Base-by-base conservation (phyloP, 2,329 filamentous ascomycete genomes). In the Aspergillus persii region DNA sequence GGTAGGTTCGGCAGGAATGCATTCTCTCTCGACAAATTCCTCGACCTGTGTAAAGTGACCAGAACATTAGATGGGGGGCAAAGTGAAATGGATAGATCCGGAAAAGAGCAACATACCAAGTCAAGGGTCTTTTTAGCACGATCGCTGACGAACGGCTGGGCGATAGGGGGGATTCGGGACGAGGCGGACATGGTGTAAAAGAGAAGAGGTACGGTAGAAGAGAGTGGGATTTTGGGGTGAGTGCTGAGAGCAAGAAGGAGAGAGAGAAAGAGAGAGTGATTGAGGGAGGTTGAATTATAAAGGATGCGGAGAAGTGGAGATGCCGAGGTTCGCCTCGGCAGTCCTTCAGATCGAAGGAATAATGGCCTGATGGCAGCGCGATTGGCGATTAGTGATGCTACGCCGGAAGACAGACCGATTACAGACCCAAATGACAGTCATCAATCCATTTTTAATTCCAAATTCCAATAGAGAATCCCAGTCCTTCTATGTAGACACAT, bases 21-120 rank as follows among this genome's bases (percentile, higher is more conserved):
- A 99, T 82, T 96, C 93, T 78, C 96, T 93, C 74, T 98, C 91
- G 68, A 99, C 95, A 71, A 99, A 99, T 77, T 92, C 92, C 81
- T 94, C 91, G 67, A 99, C 91, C 84, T 86, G 64, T 86, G 64
- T 26, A 18, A 3, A 47, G 15, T 3, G 50, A 23, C 48, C 39
- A 44, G 63, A 31, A 3, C 62, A 61, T 60, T 51, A 46, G 53
- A 18, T 29, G 29, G 8, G 2, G 8, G 15, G 9, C 26, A 39
- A 9, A 11, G 44, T 47, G 18, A 30, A 30, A 9, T 23, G 56
- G 39, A 46, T 29, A 41, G 54, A 23, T 23, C 18, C 18, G 9
- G 29, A 26, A 53, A 11, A 41, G 47, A 18, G 48, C 47, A 41
- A 66, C 76, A 55, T 79, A 87, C 85, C 65, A 92, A 74, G 72